These are phyloP conservation scores for Ogataea allantospora DNA, from an alignment of 805 yeast genomes.

Conservation along the genomic window DNA sequence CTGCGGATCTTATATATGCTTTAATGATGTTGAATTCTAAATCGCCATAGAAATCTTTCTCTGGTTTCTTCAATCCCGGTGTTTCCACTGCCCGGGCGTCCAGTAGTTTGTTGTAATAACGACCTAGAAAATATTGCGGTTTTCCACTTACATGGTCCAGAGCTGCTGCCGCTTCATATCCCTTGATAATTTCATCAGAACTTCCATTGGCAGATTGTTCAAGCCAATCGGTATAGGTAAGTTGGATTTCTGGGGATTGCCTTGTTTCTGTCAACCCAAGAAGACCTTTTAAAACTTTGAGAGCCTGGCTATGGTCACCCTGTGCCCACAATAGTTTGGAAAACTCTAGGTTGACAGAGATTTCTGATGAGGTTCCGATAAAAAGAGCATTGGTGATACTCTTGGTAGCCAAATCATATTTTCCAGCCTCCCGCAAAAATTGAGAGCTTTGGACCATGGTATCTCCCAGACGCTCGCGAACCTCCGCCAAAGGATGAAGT, in stretches of 20 bases:
- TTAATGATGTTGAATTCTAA: conserved; percentile 55
- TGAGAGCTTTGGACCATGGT: conserved; percentile 60
- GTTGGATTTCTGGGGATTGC: conserved; percentile 44
- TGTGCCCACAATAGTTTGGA: conserved; percentile 85
- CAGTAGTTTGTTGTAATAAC: conserved; percentile 71
- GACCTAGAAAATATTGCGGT: conserved; percentile 77
- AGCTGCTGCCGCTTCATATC: conserved; percentile 59
- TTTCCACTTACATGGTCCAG: conserved; percentile 58
- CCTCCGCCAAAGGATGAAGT: conserved; percentile 25
- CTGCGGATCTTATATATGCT: conserved; percentile 57
- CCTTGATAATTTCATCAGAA: conserved; percentile 65
- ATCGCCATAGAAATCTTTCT: conserved; percentile 42
- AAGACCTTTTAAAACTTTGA: conserved; percentile 55
- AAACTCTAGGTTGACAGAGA: conserved; percentile 62
- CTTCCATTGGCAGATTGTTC: conserved; percentile 83
- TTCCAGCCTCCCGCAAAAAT: conserved; percentile 63
- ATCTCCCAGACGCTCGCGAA: conserved; percentile 39
- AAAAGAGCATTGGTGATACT: conserved; percentile 61
- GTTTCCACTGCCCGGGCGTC: conserved; percentile 52
- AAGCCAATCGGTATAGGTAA: conserved; percentile 85
- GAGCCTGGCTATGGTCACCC: conserved; percentile 83
- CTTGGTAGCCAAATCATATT: conserved; percentile 71
- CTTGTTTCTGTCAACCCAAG: conserved; percentile 16
- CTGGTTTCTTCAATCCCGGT: conserved; percentile 28
- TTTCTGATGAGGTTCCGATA: conserved; percentile 35